Conservation (phyloP, 192 early-diverging fungal genomes). For the Spizellomyces sp. region DNA sequence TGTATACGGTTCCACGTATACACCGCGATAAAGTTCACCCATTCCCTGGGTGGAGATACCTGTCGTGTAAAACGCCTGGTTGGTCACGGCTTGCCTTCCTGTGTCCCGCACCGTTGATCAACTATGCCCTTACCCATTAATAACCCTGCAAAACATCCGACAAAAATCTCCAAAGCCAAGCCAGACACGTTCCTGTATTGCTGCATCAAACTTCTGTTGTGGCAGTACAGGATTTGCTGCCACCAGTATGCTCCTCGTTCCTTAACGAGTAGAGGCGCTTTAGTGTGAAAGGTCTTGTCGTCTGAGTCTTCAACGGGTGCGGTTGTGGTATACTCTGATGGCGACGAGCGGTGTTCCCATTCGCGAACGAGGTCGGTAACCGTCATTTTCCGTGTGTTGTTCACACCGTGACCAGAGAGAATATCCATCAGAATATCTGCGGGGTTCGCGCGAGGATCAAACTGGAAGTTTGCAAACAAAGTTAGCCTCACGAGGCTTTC, state of each 20-base stretch:
- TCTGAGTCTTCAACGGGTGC: background rate
- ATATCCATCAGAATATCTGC: conserved; percentile 57
- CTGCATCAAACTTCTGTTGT: conserved; percentile 40
- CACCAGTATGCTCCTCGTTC: conserved; percentile 34
- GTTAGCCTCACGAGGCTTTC: conserved; percentile 44
- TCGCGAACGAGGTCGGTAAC: conserved; percentile 28
- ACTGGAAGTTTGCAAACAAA: too few species aligned
- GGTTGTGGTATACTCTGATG: background rate
- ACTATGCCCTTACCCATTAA: conserved; percentile 39
- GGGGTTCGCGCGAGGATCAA: conserved; percentile 36
- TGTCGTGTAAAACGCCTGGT: too few species aligned
- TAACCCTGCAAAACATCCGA: conserved; percentile 43
- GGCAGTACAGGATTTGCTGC: conserved; percentile 42
- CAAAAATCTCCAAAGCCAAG: conserved; percentile 46
- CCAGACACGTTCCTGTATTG: conserved; percentile 22
- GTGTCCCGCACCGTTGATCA: conserved; percentile 7
- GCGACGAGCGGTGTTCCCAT: conserved; percentile 33
- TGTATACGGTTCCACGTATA: conserved; percentile 44
- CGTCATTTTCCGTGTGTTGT: conserved; percentile 17
- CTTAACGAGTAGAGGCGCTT: conserved; percentile 35
- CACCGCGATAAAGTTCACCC: conserved; percentile 45
- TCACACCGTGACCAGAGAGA: conserved; percentile 40
- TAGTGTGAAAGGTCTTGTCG: conserved; percentile 28
- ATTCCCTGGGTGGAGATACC: conserved; percentile 33
- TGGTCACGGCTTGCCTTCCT: background rate